Percentiles rank a stretch among this genome's conserved stretches.
These are phyloP conservation scores for Westerdykella ornata DNA, from an alignment of 2,329 filamentous ascomycete species.

Conservation along the genomic window DNA sequence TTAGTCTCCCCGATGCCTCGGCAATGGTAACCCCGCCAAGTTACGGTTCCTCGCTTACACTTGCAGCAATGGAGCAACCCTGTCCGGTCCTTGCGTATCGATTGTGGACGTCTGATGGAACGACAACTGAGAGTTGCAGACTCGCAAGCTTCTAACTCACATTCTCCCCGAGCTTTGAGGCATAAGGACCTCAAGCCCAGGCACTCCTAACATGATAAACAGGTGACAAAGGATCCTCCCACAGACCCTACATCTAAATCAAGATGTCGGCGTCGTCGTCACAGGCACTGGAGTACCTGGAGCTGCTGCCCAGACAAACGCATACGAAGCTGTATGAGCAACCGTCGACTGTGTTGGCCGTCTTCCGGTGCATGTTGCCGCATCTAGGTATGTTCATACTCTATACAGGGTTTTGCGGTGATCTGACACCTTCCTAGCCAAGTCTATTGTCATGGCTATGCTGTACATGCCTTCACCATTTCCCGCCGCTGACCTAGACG, in stretches of 20 bases:
- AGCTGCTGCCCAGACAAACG: slow-evolving; percentile 80
- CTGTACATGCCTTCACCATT: slow-evolving; percentile 84
- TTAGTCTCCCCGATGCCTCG: no score
- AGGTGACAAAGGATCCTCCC: slow-evolving; percentile 13
- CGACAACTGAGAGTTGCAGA: background rate
- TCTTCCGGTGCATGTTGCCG: slow-evolving; percentile 95
- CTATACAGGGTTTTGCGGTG: background rate
- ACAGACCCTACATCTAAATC: slow-evolving; percentile 31
- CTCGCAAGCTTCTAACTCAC: background rate
- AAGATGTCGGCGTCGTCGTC: slow-evolving; percentile 52
- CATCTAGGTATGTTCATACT: slow-evolving; percentile 60
- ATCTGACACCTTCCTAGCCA: slow-evolving; percentile 52
- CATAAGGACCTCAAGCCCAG: background rate
- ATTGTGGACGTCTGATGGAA: background rate
- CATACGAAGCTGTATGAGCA: slow-evolving; percentile 92
- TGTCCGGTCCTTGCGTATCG: background rate
- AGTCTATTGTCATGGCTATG: slow-evolving; percentile 91
- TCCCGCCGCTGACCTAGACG: slow-evolving; percentile 70
- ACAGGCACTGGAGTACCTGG: slow-evolving; percentile 79
- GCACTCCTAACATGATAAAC: slow-evolving; percentile 22
- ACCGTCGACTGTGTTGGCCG: slow-evolving; percentile 88
- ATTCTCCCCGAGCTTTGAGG: background rate
- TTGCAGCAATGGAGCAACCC: background rate
- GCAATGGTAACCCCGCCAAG: background rate
- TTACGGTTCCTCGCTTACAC: background rate